These are phyloP conservation scores for Sedum album DNA, from an alignment of 164 flowering plant species.

Conservation along the genomic window DNA sequence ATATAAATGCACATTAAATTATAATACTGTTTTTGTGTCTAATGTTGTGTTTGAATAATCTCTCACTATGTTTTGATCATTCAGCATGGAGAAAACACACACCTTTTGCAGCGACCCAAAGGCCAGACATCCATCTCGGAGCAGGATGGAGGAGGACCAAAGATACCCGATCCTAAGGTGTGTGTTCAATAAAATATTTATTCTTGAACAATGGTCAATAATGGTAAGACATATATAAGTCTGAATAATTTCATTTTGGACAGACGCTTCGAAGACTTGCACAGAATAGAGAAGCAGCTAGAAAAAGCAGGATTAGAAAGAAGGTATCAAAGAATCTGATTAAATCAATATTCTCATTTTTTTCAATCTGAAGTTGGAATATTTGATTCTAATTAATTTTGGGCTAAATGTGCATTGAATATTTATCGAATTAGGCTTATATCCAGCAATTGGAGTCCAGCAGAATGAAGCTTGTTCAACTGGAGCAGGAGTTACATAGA, in stretches of 20 bases:
- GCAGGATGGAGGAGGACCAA: not conserved
- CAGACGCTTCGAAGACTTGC: slow-evolving; percentile 97
- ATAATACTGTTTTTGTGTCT: no score
- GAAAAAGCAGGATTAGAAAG: slow-evolving; percentile 97
- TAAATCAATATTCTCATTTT: not conserved
- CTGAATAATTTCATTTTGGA: not conserved
- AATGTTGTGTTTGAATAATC: no score
- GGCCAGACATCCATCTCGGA: slow-evolving; percentile 1
- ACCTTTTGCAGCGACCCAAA: not conserved
- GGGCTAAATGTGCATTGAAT: not conserved
- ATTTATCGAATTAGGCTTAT: not conserved
- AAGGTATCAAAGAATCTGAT: slow-evolving; percentile 35
- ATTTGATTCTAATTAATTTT: not conserved
- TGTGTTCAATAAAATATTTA: no score
- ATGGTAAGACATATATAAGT: not conserved
- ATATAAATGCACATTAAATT: no score
- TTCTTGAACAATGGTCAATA: not conserved
- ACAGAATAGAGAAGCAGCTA: slow-evolving; percentile 98
- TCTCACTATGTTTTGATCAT: not conserved
- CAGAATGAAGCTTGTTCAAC: slow-evolving; percentile 6
- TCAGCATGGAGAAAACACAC: not conserved
- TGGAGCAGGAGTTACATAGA: slow-evolving; percentile 5
- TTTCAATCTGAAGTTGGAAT: no score
- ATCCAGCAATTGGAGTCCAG: slow-evolving; percentile 6
- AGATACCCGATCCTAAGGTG: slow-evolving; percentile 1